Conservation (phyloP, 805 yeast genomes). For the Limtongia smithiae region DNA sequence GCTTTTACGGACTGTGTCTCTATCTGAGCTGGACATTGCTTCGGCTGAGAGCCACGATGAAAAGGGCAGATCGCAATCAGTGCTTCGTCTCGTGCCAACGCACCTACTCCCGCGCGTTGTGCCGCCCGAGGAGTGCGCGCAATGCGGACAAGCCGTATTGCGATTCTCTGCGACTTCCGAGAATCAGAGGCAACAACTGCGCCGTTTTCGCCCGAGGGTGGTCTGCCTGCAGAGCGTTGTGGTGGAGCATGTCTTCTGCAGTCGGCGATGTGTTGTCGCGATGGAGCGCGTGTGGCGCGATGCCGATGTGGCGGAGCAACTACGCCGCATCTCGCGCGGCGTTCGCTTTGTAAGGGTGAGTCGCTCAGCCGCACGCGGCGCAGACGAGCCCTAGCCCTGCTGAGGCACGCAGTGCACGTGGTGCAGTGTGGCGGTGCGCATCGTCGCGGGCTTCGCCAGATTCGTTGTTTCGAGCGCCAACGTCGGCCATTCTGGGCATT, state of each 20-base stretch:
- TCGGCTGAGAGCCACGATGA: neutral
- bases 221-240: constrained; percentile 20
- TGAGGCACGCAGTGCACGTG: neutral
- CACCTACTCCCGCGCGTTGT: constrained; percentile 15
- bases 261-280: constrained; percentile 16
- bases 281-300: constrained; percentile 22
- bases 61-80: neutral
- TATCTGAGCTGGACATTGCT: constrained; percentile 18
- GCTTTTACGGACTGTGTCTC: constrained; percentile 8
- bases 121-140: constrained; percentile 23
- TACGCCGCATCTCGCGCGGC: constrained; percentile 20
- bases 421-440: neutral
- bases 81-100: constrained; percentile 13
- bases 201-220: constrained; percentile 13
- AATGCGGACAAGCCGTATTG: constrained; percentile 13
- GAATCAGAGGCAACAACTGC: neutral
- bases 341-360: constrained; percentile 19
- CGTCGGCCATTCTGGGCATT: too few relatives aligned
- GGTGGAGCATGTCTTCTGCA: constrained; percentile 20
- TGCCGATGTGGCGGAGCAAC: constrained; percentile 20
- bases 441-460: too few relatives aligned
- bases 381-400: too few relatives aligned
- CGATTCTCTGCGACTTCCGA: too few relatives aligned
- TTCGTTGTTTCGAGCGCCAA: too few relatives aligned
- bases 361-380: too few relatives aligned